Percentiles rank a stretch among this genome's conserved stretches.
These are phyloP conservation scores for Xeromyces bisporus DNA, from an alignment of 495 filamentous ascomycete species.

Conservation along the genomic window DNA sequence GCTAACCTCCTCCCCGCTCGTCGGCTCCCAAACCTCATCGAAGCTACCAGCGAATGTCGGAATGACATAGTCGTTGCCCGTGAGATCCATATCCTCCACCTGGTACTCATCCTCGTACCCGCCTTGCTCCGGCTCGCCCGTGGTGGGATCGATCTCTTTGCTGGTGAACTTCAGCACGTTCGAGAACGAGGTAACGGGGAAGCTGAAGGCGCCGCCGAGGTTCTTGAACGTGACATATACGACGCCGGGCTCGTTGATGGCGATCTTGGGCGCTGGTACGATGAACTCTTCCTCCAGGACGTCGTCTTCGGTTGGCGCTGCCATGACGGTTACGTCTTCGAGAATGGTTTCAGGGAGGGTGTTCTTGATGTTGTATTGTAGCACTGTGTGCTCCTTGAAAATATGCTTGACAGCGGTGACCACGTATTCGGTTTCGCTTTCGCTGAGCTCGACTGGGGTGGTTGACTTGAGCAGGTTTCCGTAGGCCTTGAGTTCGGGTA, in stretches of 20 bases:
- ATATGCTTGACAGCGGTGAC: slow-evolving; percentile 89
- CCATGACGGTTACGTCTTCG: slow-evolving; percentile 76
- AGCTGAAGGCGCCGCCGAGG: slow-evolving; percentile 44
- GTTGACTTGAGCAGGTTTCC: slow-evolving; percentile 84
- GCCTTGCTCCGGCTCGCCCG: slow-evolving; percentile 72
- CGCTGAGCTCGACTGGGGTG: slow-evolving; percentile 70
- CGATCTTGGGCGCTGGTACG: slow-evolving; percentile 67
- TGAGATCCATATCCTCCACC: slow-evolving; percentile 83
- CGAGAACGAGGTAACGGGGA: slow-evolving; percentile 65
- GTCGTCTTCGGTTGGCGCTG: slow-evolving; percentile 72
- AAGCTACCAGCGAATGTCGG: slow-evolving; percentile 91
- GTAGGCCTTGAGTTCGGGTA: slow-evolving; percentile 80
- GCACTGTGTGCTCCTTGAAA: slow-evolving; percentile 88
- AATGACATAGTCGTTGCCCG: slow-evolving; percentile 82
- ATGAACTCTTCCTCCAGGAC: slow-evolving; percentile 76
- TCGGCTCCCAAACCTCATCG: slow-evolving; percentile 92
- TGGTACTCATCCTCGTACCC: slow-evolving; percentile 98
- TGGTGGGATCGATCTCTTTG: slow-evolving; percentile 95
- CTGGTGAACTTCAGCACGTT: slow-evolving; percentile 93
- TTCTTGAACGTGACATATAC: slow-evolving; percentile 94
- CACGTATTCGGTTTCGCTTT: slow-evolving; percentile 95
- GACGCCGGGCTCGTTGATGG: slow-evolving; percentile 69
- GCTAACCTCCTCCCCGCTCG: slow-evolving; percentile 74
- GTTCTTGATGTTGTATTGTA: slow-evolving; percentile 98
- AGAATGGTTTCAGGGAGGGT: slow-evolving; percentile 80